Base-by-base conservation (phyloP, 2,329 filamentous ascomycete genomes). In the Tolypocladium pustulatum region DNA sequence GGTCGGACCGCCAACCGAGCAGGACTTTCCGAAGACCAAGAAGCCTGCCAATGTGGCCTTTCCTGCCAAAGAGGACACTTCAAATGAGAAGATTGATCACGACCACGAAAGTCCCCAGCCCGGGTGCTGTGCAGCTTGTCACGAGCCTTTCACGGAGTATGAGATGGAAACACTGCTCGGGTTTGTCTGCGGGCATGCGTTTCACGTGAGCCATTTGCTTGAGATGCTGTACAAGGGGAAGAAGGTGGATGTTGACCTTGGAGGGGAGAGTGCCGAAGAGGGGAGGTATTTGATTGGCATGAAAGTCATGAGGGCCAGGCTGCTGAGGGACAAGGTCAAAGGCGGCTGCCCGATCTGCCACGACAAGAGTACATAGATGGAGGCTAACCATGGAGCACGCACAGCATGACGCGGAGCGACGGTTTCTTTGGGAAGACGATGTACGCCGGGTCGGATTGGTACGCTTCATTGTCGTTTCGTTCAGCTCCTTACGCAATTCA, bases 261-360 rank as follows among this genome's bases (percentile, higher is more conserved):
- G 74, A 2, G 75, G 71, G 20, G 71, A 72, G 3, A 72, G 74
- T 46, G 74, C 78, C 13, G 70, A 75, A 20, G 72, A 71, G 58
- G 71, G 73, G 32, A 80, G 81, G 9, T 79, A 87, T 59, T 90
- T 88, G 57, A 85, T 97, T 8, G 89, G 90, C 0, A 84, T 87
- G 36, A 97, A 97, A 73, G 91, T 96, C 34, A 94, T 89, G 63
- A 90, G 91, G 69, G 91, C 92, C 43, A 82, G 91, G 62, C 71
- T 96, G 58, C 73, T 96, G 60, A 81, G 86, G 64, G 88, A 92
- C 66, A 84, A 84, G 61, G 79, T 93, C 40, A 75, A 78, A 53
- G 81, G 79, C 10, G 87, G 86, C 0, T 90, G 87, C 72, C 83
- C 85, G 0, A 75, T 86, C 22, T 88, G 85, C 66, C 67, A 70